phyloP scores from a whole-genome alignment of 768 basidiomycete genomes.

The Mycena crocata region DNA sequence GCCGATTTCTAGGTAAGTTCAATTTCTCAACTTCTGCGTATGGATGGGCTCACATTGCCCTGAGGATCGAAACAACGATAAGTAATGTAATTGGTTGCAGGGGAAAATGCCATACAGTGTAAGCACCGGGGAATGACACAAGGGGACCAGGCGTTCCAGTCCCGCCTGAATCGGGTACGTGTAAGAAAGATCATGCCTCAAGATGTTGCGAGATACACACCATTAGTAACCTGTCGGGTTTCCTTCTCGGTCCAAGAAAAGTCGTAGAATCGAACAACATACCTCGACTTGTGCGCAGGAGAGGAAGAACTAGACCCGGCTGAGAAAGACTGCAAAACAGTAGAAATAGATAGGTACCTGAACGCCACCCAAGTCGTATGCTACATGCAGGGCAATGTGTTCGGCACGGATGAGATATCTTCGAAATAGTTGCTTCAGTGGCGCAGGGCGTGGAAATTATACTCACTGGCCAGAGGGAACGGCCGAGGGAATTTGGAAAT shows the following conservation, averaged over 20 bases:
- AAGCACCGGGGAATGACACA: constrained; percentile 50
- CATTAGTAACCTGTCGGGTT: constrained; percentile 21
- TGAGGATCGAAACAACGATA: neutral
- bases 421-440: too few species aligned
- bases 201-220: neutral
- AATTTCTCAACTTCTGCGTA: too few species aligned
- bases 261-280: too few species aligned
- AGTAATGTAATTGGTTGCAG: too few species aligned
- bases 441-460: neutral
- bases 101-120: constrained; percentile 34
- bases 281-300: constrained; percentile 46
- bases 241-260: too few species aligned
- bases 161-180: constrained; percentile 30
- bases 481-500: constrained; percentile 41
- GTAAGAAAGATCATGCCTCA: neutral
- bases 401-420: constrained; percentile 27
- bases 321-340: too few species aligned
- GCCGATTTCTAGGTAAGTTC: neutral
- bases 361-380: constrained; percentile 13
- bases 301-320: constrained; percentile 27
- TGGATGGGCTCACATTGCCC: constrained; percentile 30
- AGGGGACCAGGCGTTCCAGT: constrained; percentile 48
- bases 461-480: constrained; percentile 44
- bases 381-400: constrained; percentile 27
- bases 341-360: neutral